Conservation (phyloP, 768 basidiomycete species). For the Clathrus columnatus region DNA sequence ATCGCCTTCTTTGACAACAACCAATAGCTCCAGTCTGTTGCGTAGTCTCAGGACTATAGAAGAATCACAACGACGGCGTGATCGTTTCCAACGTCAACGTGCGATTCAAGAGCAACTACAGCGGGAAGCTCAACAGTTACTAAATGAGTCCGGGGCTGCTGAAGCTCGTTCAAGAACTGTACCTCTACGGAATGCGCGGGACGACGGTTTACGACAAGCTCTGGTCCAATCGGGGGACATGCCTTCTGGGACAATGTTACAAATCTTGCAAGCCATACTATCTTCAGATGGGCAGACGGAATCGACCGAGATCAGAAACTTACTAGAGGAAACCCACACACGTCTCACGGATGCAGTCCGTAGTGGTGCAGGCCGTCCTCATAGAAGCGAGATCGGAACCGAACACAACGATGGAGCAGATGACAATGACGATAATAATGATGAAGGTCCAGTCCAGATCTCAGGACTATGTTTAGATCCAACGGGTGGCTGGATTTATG, state of each 20-base stretch:
- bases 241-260: too few relatives aligned
- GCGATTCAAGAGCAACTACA: background rate
- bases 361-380: background rate
- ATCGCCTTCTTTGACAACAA: background rate
- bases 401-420: background rate
- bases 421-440: background rate
- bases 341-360: background rate
- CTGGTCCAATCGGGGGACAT: too few relatives aligned
- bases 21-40: too few relatives aligned
- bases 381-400: background rate
- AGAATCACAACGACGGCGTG: background rate
- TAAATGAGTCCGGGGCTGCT: too few relatives aligned
- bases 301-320: background rate
- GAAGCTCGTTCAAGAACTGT: too few relatives aligned
- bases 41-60: background rate
- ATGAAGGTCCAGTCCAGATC: conserved; percentile 18
- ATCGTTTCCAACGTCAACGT: background rate
- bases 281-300: background rate
- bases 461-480: conserved; percentile 74
- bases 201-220: too few relatives aligned
- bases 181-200: too few relatives aligned
- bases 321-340: background rate
- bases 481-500: conserved; percentile 56
- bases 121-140: too few relatives aligned
- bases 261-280: background rate